phyloP scores from a whole-genome alignment of 495 filamentous ascomycete species.

The Hyaloscypha finlandica region DNA sequence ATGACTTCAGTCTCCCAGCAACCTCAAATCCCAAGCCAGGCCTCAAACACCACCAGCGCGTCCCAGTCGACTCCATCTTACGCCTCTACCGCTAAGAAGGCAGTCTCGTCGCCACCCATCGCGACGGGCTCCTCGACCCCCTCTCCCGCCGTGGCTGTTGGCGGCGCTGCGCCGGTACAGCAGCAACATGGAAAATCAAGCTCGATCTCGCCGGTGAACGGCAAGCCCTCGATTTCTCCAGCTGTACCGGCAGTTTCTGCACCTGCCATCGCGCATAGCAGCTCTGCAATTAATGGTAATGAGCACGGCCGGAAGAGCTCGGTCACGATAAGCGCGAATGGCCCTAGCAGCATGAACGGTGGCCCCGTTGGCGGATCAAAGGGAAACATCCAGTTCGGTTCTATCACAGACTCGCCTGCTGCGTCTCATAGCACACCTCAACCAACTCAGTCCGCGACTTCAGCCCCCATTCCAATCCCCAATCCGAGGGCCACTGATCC shows the following conservation, averaged over 20 bases:
- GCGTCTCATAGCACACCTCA: constrained; percentile 61
- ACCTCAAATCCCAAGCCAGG: constrained; percentile 29
- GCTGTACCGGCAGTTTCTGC: constrained; percentile 58
- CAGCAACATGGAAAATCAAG: constrained; percentile 82
- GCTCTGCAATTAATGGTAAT: constrained; percentile 61
- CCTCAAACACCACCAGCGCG: constrained; percentile 50
- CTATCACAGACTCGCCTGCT: constrained; percentile 69
- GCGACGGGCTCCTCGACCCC: constrained; percentile 66
- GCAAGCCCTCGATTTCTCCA: constrained; percentile 71
- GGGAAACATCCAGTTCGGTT: constrained; percentile 77
- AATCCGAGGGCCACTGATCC: constrained; percentile 68
- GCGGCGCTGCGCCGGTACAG: constrained; percentile 62
- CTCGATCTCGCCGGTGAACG: constrained; percentile 80
- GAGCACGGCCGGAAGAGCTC: constrained; percentile 80
- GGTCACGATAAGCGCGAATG: constrained; percentile 82
- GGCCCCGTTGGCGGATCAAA: constrained; percentile 59
- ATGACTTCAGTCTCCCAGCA: constrained; percentile 37
- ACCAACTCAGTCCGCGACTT: constrained; percentile 43
- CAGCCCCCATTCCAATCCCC: constrained; percentile 68
- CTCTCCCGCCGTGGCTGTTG: constrained; percentile 65
- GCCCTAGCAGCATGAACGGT: constrained; percentile 75
- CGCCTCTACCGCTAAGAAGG: constrained; percentile 78
- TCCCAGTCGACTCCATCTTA: constrained; percentile 65
- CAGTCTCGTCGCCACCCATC: constrained; percentile 62
- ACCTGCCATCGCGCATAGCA: constrained; percentile 47